Base-by-base conservation (phyloP, 441 rosid species). In the Pelargonium fulgidum region DNA sequence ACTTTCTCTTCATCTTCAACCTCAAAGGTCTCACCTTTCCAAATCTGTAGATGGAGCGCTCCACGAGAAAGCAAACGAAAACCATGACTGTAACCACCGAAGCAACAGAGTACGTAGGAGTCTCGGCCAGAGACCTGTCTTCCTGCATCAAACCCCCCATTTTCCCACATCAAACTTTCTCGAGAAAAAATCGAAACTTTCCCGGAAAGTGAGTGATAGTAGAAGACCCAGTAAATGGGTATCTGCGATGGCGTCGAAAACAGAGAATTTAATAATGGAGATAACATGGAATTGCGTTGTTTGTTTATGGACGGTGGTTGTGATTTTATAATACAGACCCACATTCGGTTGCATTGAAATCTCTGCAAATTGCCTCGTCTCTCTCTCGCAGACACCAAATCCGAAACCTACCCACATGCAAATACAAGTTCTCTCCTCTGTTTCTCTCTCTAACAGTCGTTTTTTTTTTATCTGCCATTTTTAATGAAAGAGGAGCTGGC, bases 81-180 rank as follows among this genome's bases (percentile, higher is more conserved):
- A 93, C 92, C 78, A 93, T 76, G 22, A 91, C 93, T 47, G 97
- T 87, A 54, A 85, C 79, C 8, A 93, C 90, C 0, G 95, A 81
- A 78, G 98, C 98, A 73, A 93, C 98, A 74, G 89, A 78, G 76
- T 93, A 89, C 41, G 95, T 88, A 10, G 98, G 98, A 29, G 98
- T 93, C 86, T 93, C 98, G 0, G 95, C 93, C 26, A 93, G 80
- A 81, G 98, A 93, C 87, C 96, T 88, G 71, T 91, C 96, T 68
- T 76, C 75, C 79, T 81, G 78, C 68, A 79, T 22, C 81, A 78
- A 13, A 72, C 78, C 75, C 62, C 77, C 83, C 84, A 73, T 84
- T 72, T 68, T 75, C 77, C 47, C 12, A 67, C 56, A 13, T n/a
- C 48, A 2, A 64, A 41, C 66, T 47, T 77, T 52, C 66, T 33